Percentiles rank a stretch among this genome's conserved stretches.
Evolutionary conservation across 208 protist genomes (phyloP).

Genomic region (Naegleria fowleri): DNA sequence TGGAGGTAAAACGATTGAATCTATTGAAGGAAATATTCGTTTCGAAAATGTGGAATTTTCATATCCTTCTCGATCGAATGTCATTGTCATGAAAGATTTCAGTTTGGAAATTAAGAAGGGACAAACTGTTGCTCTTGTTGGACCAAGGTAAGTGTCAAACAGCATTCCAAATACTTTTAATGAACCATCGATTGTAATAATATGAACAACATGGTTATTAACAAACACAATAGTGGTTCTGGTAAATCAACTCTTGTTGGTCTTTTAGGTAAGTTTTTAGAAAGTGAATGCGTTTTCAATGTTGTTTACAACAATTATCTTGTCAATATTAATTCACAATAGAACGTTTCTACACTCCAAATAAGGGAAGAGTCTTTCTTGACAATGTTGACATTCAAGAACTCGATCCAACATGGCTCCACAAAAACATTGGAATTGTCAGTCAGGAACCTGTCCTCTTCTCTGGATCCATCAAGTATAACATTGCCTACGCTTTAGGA

Average conservation of each 20-base stretch:
- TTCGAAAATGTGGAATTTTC: slow-evolving; percentile 14
- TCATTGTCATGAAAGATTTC: slow-evolving; percentile 17
- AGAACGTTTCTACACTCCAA: slow-evolving; percentile 47
- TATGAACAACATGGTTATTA: no score
- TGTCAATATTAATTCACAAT: slow-evolving; percentile 49
- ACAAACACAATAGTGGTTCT: no score
- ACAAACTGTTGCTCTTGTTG: slow-evolving; percentile 21
- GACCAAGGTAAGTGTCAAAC: background rate
- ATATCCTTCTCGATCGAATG: slow-evolving; percentile 24
- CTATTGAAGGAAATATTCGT: background rate
- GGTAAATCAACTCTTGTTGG: background rate
- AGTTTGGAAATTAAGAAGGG: background rate
- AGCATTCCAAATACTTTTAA: background rate
- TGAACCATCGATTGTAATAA: background rate
- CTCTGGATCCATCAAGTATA: background rate
- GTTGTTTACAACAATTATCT: slow-evolving; percentile 43
- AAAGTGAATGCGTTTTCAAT: background rate
- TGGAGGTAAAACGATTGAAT: background rate
- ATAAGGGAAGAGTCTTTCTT: slow-evolving; percentile 43
- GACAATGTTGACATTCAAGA: background rate
- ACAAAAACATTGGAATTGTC: background rate
- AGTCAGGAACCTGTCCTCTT: background rate
- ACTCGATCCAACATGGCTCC: background rate
- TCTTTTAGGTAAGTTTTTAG: background rate
- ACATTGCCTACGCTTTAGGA: background rate